phyloP scores from a whole-genome alignment of 805 yeast genomes.

The Cyberlindnera saturnus region DNA sequence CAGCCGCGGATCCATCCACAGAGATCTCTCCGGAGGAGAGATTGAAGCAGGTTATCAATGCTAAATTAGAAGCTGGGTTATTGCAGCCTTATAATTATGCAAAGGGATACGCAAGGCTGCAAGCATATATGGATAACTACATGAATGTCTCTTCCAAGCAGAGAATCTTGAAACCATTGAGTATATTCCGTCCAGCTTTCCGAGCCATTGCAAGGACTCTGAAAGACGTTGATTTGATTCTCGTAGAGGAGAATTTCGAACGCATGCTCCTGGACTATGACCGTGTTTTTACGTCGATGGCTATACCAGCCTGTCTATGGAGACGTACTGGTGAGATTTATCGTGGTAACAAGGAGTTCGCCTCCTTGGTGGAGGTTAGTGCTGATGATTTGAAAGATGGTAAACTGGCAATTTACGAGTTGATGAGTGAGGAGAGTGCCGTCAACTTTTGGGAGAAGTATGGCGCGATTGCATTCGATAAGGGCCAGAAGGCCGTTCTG shows the following conservation, averaged over 20 bases:
- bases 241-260: constrained; percentile 92
- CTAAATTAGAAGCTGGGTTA: constrained; percentile 89
- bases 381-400: constrained; percentile 93
- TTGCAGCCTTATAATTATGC: constrained; percentile 92
- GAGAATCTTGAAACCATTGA: constrained; percentile 78
- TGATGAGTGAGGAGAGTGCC: constrained; percentile 93
- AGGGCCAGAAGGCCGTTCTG: constrained; percentile 89
- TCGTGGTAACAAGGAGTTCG: constrained; percentile 93
- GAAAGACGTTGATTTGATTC: constrained; percentile 83
- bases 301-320: constrained; percentile 97
- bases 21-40: constrained; percentile 93
- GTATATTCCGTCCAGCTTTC: constrained; percentile 86
- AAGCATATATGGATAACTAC: constrained; percentile 85
- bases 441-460: constrained; percentile 97
- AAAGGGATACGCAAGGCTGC: constrained; percentile 84
- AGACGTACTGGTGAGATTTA: constrained; percentile 95
- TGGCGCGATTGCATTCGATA: constrained; percentile 93
- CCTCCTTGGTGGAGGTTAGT: constrained; percentile 80
- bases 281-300: constrained; percentile 94
- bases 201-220: constrained; percentile 86
- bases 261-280: constrained; percentile 90
- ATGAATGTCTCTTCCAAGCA: constrained; percentile 82
- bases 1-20: constrained; percentile 96
- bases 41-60: constrained; percentile 86
- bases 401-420: constrained; percentile 82